Conservation (phyloP, 2,329 filamentous ascomycete genomes). For the Cercospora berteroae region DNA sequence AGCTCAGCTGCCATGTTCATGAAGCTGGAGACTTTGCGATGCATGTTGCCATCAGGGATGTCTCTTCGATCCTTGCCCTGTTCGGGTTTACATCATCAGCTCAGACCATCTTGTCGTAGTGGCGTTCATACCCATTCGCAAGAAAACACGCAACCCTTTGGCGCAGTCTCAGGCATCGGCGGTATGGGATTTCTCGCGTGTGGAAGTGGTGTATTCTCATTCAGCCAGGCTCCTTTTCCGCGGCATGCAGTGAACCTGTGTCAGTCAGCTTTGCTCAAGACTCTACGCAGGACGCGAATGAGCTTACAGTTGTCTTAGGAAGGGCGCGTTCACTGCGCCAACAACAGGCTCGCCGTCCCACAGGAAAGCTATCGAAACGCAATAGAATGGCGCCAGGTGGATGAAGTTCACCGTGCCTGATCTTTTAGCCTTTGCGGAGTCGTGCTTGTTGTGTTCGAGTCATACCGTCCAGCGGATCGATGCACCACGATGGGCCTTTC, state of each 20-base stretch:
- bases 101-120: not conserved
- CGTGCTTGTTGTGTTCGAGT: not conserved
- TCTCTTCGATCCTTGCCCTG: conserved; percentile 70
- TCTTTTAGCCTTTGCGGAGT: not conserved
- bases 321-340: conserved; percentile 70
- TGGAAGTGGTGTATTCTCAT: conserved; percentile 62
- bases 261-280: no score
- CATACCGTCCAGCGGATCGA: conserved; percentile 71
- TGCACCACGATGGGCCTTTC: conserved; percentile 65
- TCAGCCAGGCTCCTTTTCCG: conserved; percentile 67
- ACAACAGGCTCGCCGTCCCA: conserved; percentile 60
- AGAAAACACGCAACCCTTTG: conserved; percentile 67
- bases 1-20: conserved; percentile 70
- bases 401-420: conserved; percentile 73
- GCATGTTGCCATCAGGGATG: conserved; percentile 63
- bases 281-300: no score
- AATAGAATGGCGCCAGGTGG: conserved; percentile 78
- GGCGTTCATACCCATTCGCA: conserved; percentile 53
- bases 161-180: conserved; percentile 62
- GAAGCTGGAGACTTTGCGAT: conserved; percentile 71
- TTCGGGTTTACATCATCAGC: not conserved
- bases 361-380: conserved; percentile 71
- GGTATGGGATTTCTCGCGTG: conserved; percentile 62
- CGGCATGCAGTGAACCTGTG: conserved; percentile 67
- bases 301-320: conserved; percentile 46